Conservation (phyloP, 2,329 filamentous ascomycete genomes). For the Aureobasidium sp. region DNA sequence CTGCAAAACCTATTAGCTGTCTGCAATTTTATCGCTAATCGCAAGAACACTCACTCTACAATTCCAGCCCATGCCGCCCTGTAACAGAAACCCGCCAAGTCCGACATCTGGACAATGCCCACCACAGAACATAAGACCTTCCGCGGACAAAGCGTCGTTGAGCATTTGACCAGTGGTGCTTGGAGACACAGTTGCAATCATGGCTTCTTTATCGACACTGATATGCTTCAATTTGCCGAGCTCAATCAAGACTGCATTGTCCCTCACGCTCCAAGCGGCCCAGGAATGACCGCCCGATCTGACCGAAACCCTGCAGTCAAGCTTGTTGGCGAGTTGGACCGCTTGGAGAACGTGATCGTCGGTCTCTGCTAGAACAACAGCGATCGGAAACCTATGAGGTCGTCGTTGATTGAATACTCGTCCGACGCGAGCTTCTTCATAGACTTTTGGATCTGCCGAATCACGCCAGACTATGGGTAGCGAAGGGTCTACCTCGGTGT, state of each 20-base stretch:
- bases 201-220: constrained; percentile 30
- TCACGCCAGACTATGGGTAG: constrained; percentile 17
- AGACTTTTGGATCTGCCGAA: constrained; percentile 16
- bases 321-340: constrained; percentile 26
- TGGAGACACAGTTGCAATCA: constrained; percentile 36
- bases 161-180: constrained; percentile 39
- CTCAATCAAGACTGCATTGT: constrained; percentile 38
- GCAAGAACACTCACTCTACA: constrained; percentile 42
- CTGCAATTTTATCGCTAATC: no score
- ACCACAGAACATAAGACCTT: constrained; percentile 42
- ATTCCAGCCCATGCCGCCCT: constrained; percentile 53
- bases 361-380: constrained; percentile 32
- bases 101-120: constrained; percentile 51
- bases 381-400: constrained; percentile 32
- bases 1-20: no score
- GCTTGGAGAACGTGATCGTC: constrained; percentile 30
- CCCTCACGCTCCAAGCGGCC: constrained; percentile 42
- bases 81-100: constrained; percentile 47
- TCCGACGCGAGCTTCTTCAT: constrained; percentile 31
- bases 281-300: constrained; percentile 43
- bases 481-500: neutral
- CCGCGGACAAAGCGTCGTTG: constrained; percentile 30
- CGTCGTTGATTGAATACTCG: constrained; percentile 40
- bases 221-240: constrained; percentile 33
- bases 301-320: constrained; percentile 34